Conservation (phyloP, 345 rosid species). For the Eucalyptus camaldulensis region DNA sequence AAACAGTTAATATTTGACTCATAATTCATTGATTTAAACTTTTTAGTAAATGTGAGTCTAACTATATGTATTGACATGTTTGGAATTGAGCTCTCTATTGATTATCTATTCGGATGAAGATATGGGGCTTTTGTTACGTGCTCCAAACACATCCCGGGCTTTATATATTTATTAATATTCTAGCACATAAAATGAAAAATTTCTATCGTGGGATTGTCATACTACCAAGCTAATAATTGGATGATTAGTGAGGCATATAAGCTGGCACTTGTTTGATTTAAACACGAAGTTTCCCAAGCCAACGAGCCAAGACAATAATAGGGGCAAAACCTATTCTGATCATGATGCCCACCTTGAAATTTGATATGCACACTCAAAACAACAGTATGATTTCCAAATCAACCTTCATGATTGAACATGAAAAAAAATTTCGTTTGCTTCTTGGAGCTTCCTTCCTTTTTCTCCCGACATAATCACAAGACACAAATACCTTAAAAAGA, state of each 20-base stretch:
- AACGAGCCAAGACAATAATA: background rate
- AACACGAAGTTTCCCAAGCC: background rate
- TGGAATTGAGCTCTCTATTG: accelerated
- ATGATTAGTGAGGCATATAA: background rate
- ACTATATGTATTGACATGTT: accelerated
- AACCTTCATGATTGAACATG: background rate
- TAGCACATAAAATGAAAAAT: background rate
- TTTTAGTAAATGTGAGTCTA: too few species aligned
- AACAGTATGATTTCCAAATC: background rate
- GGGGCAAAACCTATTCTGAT: background rate
- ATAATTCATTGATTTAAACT: too few species aligned
- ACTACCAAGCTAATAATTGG: background rate
- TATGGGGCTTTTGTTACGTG: too few species aligned
- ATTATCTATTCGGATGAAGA: accelerated
- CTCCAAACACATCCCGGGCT: background rate
- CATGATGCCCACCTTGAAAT: background rate
- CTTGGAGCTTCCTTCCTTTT: background rate
- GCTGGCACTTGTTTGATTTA: background rate
- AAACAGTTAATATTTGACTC: accelerated
- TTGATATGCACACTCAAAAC: background rate
- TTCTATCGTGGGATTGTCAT: background rate
- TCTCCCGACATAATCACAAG: background rate
- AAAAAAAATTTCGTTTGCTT: background rate
- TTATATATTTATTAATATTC: background rate
- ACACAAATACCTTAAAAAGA: background rate